Base-by-base conservation (phyloP, 768 basidiomycete genomes). In the Serendipita indica region DNA sequence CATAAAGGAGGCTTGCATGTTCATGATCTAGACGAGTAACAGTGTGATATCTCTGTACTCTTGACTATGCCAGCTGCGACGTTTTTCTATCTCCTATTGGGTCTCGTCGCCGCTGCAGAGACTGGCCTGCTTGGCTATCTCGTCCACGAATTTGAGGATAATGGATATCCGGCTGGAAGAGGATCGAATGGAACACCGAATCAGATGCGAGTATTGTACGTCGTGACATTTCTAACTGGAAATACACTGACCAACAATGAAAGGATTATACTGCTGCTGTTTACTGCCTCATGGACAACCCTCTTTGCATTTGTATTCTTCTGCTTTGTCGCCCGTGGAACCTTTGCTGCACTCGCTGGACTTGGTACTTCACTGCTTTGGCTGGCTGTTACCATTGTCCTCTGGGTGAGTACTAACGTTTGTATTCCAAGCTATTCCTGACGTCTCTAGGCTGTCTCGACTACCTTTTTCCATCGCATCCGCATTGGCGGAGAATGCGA, bases 101-200 rank as follows among this genome's bases (percentile, higher is more conserved):
- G 49, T 22, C 33, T 54, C 37, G 60, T 60, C 22, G 60, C n/a
- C 2, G 60, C 60, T 3, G 60, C 60, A 20, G 60, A 60, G 35
- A 52, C 54, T n/a, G 60, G 60, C 13, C 56, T 60, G 6, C 27
- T 60, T 2, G 60, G 54, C 10, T 60, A 60, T 30, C 54, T 60
- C 20, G 54, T 60, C 54, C 20, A 60, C 39, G 22, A 20, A 37
- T 60, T 60, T 33, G 54, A 60, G n/a, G 16, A 34, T 12, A 6
- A 56, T 25, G 60, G 60, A 6, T 60, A 60, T 54, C 60, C 60
- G 7, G 32, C 49, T 39, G 60, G 60, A 30, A 34, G 39, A 32
- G 60, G 60, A 5, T 30, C 28, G 3, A 56, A 60, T 54, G 54
- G 35, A 6, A 33, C 60, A 7, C 56, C 49, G 3, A 54, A 57